Evolutionary conservation across 441 rosid genomes (phyloP).

Genomic region (Gossypium gossypioides): DNA sequence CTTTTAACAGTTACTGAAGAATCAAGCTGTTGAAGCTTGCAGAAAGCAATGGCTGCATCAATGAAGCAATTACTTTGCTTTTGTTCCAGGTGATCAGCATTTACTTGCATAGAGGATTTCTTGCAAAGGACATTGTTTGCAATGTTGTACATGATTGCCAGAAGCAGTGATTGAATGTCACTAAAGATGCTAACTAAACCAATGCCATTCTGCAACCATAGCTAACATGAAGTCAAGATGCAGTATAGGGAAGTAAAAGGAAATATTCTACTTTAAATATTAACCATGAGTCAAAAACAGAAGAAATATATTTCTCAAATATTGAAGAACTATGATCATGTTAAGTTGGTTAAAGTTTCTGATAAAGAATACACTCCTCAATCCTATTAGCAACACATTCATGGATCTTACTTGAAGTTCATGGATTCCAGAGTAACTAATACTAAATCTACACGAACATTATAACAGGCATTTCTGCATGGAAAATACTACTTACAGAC

Average conservation of each 20-base stretch:
- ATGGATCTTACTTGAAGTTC: background rate
- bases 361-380: background rate
- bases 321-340: background rate
- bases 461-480: slow-evolving; percentile 8
- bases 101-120: slow-evolving; percentile 39
- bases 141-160: slow-evolving; percentile 70
- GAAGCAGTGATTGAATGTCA: slow-evolving; percentile 66
- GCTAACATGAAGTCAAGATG: slow-evolving; percentile 6
- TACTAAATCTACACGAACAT: slow-evolving; percentile 9
- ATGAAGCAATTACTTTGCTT: slow-evolving; percentile 62
- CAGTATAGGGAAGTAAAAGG: background rate
- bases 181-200: slow-evolving; percentile 38
- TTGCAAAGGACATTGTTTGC: slow-evolving; percentile 54
- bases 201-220: slow-evolving; percentile 48
- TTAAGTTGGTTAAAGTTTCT: background rate
- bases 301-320: background rate
- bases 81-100: slow-evolving; percentile 54
- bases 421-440: background rate
- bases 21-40: slow-evolving; percentile 90
- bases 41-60: slow-evolving; percentile 76
- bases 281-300: slow-evolving; percentile 2
- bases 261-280: background rate
- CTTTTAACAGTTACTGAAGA: slow-evolving; percentile 49
- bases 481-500: slow-evolving; percentile 49
- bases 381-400: background rate